Conservation (phyloP, 1,284 basidiomycete genomes). For the Polyporus tsugae region DNA sequence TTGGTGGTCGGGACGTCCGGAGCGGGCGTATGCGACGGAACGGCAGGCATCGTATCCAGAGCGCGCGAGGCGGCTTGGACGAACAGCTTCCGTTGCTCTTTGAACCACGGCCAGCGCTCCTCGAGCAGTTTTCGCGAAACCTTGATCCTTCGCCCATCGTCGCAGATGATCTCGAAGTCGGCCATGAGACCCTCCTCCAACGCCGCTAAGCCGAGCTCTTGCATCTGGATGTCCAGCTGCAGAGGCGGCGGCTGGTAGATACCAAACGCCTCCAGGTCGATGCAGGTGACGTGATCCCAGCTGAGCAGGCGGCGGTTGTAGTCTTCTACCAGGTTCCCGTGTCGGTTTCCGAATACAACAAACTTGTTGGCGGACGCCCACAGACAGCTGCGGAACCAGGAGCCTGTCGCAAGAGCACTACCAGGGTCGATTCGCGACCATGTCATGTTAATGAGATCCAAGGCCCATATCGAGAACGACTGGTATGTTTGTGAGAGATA, state of each 20-base stretch:
- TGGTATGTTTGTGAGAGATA: constrained; percentile 91
- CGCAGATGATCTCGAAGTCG: constrained; percentile 92
- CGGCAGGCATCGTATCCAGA: constrained; percentile 63
- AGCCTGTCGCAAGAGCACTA: constrained; percentile 79
- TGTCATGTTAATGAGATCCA: constrained; percentile 81
- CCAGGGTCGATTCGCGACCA: constrained; percentile 90
- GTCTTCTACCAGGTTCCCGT: constrained; percentile 89
- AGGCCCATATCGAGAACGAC: constrained; percentile 91
- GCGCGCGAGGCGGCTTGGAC: constrained; percentile 61
- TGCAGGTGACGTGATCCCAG: constrained; percentile 90
- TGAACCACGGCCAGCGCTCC: constrained; percentile 95
- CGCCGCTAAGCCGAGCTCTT: constrained; percentile 80
- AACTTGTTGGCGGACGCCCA: constrained; percentile 85
- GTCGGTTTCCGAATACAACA: constrained; percentile 88
- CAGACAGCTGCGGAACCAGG: constrained; percentile 89
- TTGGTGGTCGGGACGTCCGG: constrained; percentile 63
- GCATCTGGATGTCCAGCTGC: constrained; percentile 74
- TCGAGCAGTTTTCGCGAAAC: constrained; percentile 87
- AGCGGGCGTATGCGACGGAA: constrained; percentile 63
- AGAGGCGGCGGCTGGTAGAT: constrained; percentile 87
- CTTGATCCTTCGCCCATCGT: constrained; percentile 85
- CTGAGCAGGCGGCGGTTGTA: constrained; percentile 91
- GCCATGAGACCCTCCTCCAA: constrained; percentile 79
- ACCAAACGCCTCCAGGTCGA: constrained; percentile 93
- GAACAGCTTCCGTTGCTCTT: constrained; percentile 69